Percentiles rank a stretch among this genome's conserved stretches.
These are phyloP conservation scores for Coemansia sp. DNA, from an alignment of 192 early-diverging fungal genomes.

Conservation along the genomic window DNA sequence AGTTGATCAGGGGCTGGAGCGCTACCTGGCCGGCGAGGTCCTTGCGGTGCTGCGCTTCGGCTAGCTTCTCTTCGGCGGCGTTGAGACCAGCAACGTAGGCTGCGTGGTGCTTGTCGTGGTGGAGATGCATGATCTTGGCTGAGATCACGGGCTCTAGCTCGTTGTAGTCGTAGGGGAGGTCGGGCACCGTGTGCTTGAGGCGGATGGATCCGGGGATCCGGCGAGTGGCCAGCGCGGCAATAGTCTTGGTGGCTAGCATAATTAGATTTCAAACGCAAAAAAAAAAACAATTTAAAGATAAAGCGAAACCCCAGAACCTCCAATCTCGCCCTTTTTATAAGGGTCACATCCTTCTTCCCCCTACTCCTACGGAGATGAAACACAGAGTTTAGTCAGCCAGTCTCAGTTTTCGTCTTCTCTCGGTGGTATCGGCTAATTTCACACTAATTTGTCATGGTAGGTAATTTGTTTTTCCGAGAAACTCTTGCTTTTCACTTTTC, in stretches of 20 bases:
- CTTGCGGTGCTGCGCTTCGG: conserved; percentile 62
- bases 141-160: conserved; percentile 92
- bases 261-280: not conserved
- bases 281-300: conserved; percentile 5
- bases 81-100: conserved; percentile 87
- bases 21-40: conserved; percentile 74
- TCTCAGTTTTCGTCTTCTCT: not conserved
- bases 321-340: not conserved
- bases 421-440: conserved; percentile 13
- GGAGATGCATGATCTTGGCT: conserved; percentile 91
- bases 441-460: not conserved
- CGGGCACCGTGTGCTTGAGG: conserved; percentile 80
- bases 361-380: not conserved
- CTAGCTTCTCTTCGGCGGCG: conserved; percentile 88
- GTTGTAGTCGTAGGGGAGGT: conserved; percentile 81
- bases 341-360: not conserved
- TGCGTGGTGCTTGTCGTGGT: conserved; percentile 95
- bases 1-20: conserved; percentile 79
- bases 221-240: conserved; percentile 8
- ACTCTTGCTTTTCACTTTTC: not conserved
- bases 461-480: not conserved
- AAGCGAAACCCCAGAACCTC: not conserved
- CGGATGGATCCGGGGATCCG: conserved; percentile 21
- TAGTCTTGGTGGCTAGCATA: conserved; percentile 16
- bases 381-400: not conserved